phyloP scores from a whole-genome alignment of 1,139 yeast genomes.

The Yamadazyma atmosphaerica region DNA sequence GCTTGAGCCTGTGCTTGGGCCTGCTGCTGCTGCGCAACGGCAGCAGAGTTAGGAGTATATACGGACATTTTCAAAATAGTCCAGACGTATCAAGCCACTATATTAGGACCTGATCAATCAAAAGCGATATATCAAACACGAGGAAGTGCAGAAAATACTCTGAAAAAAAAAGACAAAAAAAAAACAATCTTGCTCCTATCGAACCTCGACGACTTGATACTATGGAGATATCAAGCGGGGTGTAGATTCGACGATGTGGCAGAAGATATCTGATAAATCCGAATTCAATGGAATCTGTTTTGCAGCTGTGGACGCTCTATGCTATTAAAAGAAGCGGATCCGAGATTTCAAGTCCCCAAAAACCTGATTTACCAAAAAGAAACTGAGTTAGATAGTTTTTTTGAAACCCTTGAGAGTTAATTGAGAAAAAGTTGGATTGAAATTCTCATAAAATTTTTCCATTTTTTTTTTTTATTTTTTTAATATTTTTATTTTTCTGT shows the following conservation, averaged over 20 bases:
- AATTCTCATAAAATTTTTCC: constrained; percentile 3
- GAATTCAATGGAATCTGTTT: no score
- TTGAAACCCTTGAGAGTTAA: constrained; percentile 1
- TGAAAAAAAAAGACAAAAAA: no score
- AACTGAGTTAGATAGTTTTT: neutral
- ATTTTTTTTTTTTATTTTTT: neutral
- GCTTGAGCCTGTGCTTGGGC: constrained; percentile 18
- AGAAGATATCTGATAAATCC: no score
- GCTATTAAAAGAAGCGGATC: no score
- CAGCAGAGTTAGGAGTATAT: constrained; percentile 34
- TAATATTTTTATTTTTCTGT: neutral
- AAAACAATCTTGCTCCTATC: no score
- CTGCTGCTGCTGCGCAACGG: constrained; percentile 24
- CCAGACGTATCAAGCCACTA: neutral
- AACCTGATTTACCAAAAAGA: neutral
- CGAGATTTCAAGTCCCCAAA: no score
- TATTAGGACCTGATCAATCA: neutral
- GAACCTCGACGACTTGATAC: no score
- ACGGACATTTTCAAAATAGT: constrained; percentile 28
- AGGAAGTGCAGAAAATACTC: no score
- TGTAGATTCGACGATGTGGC: no score
- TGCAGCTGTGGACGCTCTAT: no score
- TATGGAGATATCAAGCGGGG: no score
- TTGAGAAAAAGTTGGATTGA: constrained; percentile 2
- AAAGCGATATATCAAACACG: no score